A percentile compares a stretch with the other conserved stretches of the same genome.
Evolutionary conservation across 2,329 filamentous ascomycete species (phyloP).

Genomic region (Hypoxylon sp.): DNA sequence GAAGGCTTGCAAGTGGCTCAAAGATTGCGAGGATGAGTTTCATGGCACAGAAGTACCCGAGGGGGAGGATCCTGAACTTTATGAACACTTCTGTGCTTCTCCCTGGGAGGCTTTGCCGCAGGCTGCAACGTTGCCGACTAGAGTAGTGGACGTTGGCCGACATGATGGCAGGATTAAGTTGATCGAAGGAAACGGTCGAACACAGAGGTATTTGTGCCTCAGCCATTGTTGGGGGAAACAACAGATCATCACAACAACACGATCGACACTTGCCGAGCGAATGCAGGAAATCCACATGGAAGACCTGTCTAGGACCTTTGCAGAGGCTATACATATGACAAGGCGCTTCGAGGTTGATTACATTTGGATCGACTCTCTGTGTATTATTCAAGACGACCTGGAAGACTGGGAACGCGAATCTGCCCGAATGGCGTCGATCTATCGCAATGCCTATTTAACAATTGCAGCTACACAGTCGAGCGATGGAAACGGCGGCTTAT

Average conservation of each 20-base stretch:
- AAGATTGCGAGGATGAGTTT: constrained; percentile 6
- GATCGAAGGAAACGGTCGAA: constrained; percentile 20
- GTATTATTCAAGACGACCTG: constrained; percentile 33
- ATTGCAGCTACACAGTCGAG: constrained; percentile 31
- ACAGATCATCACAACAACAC: constrained; percentile 37
- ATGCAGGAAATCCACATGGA: constrained; percentile 14
- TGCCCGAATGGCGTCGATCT: constrained; percentile 42
- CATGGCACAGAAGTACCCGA: background rate
- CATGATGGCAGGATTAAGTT: constrained; percentile 10
- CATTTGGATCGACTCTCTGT: constrained; percentile 39
- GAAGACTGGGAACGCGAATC: constrained; percentile 37
- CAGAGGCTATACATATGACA: constrained; percentile 14
- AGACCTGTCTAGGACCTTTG: constrained; percentile 33
- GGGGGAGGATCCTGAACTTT: background rate
- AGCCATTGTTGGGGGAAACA: constrained; percentile 40
- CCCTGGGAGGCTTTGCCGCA: background rate
- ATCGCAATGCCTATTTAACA: constrained; percentile 41
- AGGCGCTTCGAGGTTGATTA: constrained; percentile 25
- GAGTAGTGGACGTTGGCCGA: constrained; percentile 6
- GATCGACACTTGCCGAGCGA: constrained; percentile 15
- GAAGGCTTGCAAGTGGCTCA: constrained; percentile 3
- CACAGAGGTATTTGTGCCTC: constrained; percentile 29
- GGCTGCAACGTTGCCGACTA: constrained; percentile 3
- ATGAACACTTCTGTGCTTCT: background rate
- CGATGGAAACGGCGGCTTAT: constrained; percentile 18